These are phyloP conservation scores for Amanita inopinata DNA, from an alignment of 768 basidiomycete species.

Conservation along the genomic window DNA sequence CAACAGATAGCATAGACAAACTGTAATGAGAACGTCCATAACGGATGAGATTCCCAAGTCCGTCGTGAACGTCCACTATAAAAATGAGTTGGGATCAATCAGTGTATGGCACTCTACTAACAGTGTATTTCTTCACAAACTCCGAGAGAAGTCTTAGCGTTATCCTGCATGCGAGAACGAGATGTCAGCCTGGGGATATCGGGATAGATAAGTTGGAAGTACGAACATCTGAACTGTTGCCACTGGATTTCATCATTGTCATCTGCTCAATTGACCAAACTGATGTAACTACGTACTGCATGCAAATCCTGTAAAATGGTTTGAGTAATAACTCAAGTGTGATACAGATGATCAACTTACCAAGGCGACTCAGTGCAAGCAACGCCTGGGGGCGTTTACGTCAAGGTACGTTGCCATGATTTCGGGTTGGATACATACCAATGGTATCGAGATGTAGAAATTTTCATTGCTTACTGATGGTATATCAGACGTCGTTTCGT, in stretches of 20 bases:
- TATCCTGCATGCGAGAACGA: constrained; percentile 22
- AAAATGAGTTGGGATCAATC: too few relatives aligned
- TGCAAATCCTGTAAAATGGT: constrained; percentile 15
- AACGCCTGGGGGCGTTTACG: background rate
- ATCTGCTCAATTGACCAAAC: background rate
- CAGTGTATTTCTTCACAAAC: constrained; percentile 15
- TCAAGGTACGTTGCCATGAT: background rate
- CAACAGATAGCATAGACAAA: constrained; percentile 33
- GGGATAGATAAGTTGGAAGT: background rate
- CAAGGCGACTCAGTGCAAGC: background rate
- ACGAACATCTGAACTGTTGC: constrained; percentile 22
- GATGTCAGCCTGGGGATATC: background rate
- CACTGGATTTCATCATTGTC: constrained; percentile 12
- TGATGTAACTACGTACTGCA: constrained; percentile 15
- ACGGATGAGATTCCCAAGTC: constrained; percentile 40
- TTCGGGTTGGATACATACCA: constrained; percentile 18
- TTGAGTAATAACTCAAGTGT: background rate
- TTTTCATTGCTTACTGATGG: constrained; percentile 27
- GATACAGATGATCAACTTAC: background rate
- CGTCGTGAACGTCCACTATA: constrained; percentile 40
- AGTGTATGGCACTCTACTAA: too few relatives aligned
- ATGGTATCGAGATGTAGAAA: constrained; percentile 22
- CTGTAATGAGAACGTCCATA: constrained; percentile 41
- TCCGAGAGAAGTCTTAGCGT: constrained; percentile 19
- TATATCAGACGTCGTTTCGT: background rate